Evolutionary conservation across 1,284 basidiomycete genomes (phyloP).

Genomic region (Melampsora medusae): DNA sequence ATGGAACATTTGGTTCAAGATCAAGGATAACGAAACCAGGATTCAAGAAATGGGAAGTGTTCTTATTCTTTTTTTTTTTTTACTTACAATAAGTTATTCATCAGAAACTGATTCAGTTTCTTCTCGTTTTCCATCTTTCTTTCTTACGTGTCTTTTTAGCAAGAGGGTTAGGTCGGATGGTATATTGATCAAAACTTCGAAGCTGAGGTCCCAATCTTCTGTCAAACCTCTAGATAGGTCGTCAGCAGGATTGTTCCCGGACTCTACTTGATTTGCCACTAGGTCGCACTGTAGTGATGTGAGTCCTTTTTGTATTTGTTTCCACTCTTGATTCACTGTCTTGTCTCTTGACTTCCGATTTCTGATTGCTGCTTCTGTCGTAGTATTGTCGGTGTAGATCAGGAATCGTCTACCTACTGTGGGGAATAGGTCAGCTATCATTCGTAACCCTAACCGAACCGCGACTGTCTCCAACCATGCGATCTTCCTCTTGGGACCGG

Average conservation of each 20-base stretch:
- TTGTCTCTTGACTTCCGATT: slow-evolving; percentile 1
- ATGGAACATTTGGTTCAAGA: too few relatives aligned
- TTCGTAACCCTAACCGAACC: neutral
- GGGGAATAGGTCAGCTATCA: neutral
- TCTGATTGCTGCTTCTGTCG: neutral
- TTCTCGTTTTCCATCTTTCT: neutral
- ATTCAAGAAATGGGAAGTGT: too few relatives aligned
- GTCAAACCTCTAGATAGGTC: neutral
- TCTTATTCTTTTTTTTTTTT: too few relatives aligned
- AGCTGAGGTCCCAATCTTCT: too few relatives aligned
- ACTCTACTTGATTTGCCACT: neutral
- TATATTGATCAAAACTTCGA: neutral
- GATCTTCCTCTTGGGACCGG: neutral
- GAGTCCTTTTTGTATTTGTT: neutral
- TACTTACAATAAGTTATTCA: too few relatives aligned
- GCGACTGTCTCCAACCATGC: neutral
- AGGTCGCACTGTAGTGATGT: neutral
- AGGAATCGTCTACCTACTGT: neutral
- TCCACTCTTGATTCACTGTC: slow-evolving; percentile 2
- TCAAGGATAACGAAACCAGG: too few relatives aligned
- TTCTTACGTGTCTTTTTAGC: neutral
- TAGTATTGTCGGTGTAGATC: neutral
- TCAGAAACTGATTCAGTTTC: too few relatives aligned
- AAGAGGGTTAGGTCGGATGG: neutral
- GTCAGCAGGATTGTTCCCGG: neutral